These are phyloP conservation scores for Ophiostoma triangulosporum DNA, from an alignment of 2,329 filamentous ascomycete species.

Conservation along the genomic window DNA sequence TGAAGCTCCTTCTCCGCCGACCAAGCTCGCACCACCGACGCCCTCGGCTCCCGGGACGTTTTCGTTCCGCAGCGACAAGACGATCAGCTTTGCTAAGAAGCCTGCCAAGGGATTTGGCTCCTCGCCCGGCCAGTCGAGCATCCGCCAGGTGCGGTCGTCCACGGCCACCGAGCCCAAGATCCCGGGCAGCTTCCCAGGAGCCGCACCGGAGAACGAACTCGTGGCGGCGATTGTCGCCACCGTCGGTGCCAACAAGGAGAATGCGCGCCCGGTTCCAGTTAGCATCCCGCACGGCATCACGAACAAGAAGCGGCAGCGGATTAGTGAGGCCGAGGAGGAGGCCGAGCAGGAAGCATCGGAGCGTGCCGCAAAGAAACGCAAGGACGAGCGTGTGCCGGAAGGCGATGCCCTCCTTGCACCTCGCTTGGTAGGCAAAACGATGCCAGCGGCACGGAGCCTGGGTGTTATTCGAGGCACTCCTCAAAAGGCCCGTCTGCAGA, in stretches of 20 bases:
- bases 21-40: conserved; percentile 14
- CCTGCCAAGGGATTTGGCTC: conserved; percentile 41
- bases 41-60: conserved; percentile 43
- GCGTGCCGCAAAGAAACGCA: conserved; percentile 46
- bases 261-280: conserved; percentile 29
- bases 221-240: conserved; percentile 10
- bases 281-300: conserved; percentile 46
- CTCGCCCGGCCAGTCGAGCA: conserved; percentile 43
- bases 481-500: conserved; percentile 10
- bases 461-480: conserved; percentile 1
- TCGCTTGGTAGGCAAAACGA: conserved; percentile 23
- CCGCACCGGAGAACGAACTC: conserved; percentile 26
- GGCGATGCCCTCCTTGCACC: conserved; percentile 40
- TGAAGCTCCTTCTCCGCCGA: background rate
- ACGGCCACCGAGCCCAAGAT: conserved; percentile 22
- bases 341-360: conserved; percentile 33
- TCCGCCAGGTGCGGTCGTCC: conserved; percentile 46
- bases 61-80: conserved; percentile 53
- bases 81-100: conserved; percentile 40
- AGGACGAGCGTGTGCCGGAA: conserved; percentile 33
- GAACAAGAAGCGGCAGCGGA: conserved; percentile 53
- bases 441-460: background rate
- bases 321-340: conserved; percentile 42
- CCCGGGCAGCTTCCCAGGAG: conserved; percentile 36
- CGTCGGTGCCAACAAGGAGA: conserved; percentile 39